Evolutionary conservation across 371 early-diverging fungal species (phyloP), one percentile per base, ranked within the genome.

Genomic region (Capillidium rhysosporum): DNA sequence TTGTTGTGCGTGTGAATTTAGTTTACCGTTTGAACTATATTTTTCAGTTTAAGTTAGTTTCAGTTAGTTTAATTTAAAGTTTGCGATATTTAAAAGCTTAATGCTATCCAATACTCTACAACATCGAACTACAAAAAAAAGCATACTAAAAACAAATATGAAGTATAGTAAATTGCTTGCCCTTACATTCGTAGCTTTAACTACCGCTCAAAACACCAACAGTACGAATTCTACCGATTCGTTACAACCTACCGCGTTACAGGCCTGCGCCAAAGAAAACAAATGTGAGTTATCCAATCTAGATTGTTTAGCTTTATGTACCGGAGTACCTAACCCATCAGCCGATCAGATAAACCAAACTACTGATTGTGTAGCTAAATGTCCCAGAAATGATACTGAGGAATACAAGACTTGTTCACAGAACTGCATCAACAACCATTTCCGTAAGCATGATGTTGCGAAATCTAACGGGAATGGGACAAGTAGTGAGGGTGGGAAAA

Each of bases 351-450:
- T 52, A 21, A 21, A 26, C n/a, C 10, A 40, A 23, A 52, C 52
- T 20, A 52, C 38, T n/a, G 3, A 4, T 25, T 52, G 52, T 26
- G 52, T 52, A 7, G 40, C 40, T 12, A 40, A 16, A 2, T 52
- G 52, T 29, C 28, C 28, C 25, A n/a, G 25, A 23, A 25, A n/a
- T 26, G 25, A 52, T 29, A 20, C 26, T 40, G 52, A 52, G 20
- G 43, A 38, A 8, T 52, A 52, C 41, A 52, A 52, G 52, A 9
- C 39, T 1, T 52, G 52, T 25, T 18, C 18, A 5, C 39, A 38
- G 16, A 40, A 52, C 40, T 52, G 52, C 41, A 52, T 52, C 26
- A 38, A 52, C 41, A 52, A 40, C 18, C 21, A 52, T 29, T 52
- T 23, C 52, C 21, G 47, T 14, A 46, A 46, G 26, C 4, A 23